Percentiles rank a stretch among this genome's conserved stretches.
phyloP scores from a whole-genome alignment of 352 stramenopile genomes.

The Globisporangium carolinianum region DNA sequence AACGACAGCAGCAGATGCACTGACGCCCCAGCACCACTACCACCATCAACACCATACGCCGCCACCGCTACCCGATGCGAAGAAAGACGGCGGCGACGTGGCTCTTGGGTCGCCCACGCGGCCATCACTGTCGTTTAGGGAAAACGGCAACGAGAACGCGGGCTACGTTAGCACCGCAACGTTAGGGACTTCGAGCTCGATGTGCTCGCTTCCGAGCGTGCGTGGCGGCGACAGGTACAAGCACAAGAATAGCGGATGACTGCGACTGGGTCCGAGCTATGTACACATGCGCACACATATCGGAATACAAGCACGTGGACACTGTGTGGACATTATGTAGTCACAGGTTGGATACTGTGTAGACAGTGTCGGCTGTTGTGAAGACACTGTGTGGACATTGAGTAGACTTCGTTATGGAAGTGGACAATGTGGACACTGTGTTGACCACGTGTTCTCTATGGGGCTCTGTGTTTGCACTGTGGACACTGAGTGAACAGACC shows the following conservation, averaged over 20 bases:
- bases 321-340: too few species aligned
- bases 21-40: background rate
- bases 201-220: slow-evolving; percentile 41
- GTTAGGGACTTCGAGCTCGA: slow-evolving; percentile 6
- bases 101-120: slow-evolving; percentile 3
- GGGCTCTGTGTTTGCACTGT: background rate
- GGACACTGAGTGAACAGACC: background rate
- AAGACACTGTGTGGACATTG: too few species aligned
- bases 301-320: too few species aligned
- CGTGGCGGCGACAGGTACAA: slow-evolving; percentile 49
- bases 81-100: background rate
- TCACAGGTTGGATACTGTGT: too few species aligned
- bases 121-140: slow-evolving; percentile 5
- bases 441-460: too few species aligned
- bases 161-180: background rate
- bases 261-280: too few species aligned
- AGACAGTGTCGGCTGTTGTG: too few species aligned
- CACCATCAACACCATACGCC: background rate
- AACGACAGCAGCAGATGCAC: background rate
- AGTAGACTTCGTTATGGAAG: too few species aligned
- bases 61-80: background rate
- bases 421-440: too few species aligned
- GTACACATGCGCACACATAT: too few species aligned
- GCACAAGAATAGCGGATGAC: slow-evolving; percentile 11
- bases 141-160: slow-evolving; percentile 10